These are phyloP conservation scores for Calonectria honghensis DNA, from an alignment of 2,329 filamentous ascomycete genomes.

Conservation along the genomic window DNA sequence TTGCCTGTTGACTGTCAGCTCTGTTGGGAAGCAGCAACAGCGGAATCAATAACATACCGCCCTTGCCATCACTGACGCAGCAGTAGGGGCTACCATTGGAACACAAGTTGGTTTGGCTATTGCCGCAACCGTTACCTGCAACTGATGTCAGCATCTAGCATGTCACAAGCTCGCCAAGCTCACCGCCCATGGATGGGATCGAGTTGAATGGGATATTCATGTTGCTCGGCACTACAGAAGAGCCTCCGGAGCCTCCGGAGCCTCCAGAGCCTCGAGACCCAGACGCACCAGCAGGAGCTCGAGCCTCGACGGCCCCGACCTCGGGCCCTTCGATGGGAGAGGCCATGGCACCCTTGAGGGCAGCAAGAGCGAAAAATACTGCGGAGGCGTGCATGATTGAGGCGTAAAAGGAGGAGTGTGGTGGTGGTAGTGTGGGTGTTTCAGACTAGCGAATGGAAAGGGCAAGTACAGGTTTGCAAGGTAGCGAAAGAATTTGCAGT, in stretches of 20 bases:
- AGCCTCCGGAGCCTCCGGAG: not conserved
- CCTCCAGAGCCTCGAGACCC: too few relatives aligned
- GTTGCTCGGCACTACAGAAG: too few relatives aligned
- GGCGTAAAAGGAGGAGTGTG: not conserved
- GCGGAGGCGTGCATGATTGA: constrained; percentile 43
- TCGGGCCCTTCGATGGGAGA: constrained; percentile 31
- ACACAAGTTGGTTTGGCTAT: constrained; percentile 37
- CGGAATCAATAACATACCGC: constrained; percentile 25
- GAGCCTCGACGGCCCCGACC: constrained; percentile 28
- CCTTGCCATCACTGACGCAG: constrained; percentile 42
- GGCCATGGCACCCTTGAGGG: constrained; percentile 40
- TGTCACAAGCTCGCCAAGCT: not conserved
- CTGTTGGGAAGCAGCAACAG: too few relatives aligned
- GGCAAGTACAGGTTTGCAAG: not conserved
- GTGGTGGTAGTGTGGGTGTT: not conserved
- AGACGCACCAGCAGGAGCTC: constrained; percentile 24
- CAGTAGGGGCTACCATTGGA: constrained; percentile 45
- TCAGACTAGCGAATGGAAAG: not conserved
- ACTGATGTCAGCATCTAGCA: constrained; percentile 1
- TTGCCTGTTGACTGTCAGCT: constrained; percentile 32
- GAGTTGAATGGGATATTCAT: not conserved
- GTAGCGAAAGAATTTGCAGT: constrained; percentile 1
- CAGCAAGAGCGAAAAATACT: constrained; percentile 32
- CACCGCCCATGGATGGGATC: not conserved
- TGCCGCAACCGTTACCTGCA: not conserved